phyloP scores from a whole-genome alignment of 805 yeast genomes.

The Lipomyces chichibuensis region DNA sequence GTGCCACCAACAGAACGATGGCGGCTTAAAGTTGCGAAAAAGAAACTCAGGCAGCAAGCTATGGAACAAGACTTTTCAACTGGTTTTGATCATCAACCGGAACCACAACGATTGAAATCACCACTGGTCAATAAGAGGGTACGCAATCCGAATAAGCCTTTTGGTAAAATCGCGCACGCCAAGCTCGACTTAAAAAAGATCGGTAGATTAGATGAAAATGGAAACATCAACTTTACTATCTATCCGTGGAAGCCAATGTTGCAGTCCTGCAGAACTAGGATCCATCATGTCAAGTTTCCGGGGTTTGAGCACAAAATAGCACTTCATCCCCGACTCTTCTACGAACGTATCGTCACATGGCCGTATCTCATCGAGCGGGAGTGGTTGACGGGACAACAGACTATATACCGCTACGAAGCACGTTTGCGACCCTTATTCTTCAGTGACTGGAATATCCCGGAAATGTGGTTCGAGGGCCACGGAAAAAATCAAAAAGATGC shows the following conservation, averaged over 20 bases:
- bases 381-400: conserved; percentile 2
- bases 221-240: background rate
- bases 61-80: background rate
- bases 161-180: background rate
- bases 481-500: background rate
- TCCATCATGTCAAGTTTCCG: background rate
- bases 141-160: background rate
- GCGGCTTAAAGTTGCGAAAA: background rate
- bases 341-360: background rate
- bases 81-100: background rate
- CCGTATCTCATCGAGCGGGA: background rate
- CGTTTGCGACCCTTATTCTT: background rate
- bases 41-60: background rate
- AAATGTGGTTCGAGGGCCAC: background rate
- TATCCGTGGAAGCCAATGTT: conserved; percentile 3
- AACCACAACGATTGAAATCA: background rate
- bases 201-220: background rate
- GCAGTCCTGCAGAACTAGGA: background rate
- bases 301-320: background rate
- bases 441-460: background rate
- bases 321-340: background rate
- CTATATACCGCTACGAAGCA: background rate
- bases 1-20: background rate
- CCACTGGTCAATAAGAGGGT: background rate
- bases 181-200: background rate